Evolutionary conservation across 345 rosid species (phyloP).

Genomic region (Linum trigynum): DNA sequence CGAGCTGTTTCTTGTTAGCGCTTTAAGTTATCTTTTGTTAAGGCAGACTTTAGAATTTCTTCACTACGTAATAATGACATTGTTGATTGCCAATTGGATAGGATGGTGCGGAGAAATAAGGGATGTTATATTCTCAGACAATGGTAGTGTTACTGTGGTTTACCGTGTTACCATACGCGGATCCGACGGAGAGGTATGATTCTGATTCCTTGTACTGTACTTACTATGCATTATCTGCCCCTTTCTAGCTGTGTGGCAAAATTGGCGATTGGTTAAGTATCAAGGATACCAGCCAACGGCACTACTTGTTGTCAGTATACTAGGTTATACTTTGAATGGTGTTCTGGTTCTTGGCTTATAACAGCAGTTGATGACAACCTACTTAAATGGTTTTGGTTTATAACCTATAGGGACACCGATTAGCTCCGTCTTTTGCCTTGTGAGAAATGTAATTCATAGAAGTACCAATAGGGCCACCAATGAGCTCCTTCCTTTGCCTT

Average conservation of each 20-base stretch:
- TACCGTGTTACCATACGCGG: conserved; percentile 91
- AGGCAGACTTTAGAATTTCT: neutral
- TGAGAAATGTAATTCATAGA: too few relatives aligned
- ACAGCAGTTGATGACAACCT: neutral
- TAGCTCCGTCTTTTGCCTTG: too few relatives aligned
- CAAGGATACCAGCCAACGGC: neutral
- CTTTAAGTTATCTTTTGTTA: neutral
- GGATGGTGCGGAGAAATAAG: conserved; percentile 99
- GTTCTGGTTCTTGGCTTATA: neutral
- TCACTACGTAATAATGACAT: neutral
- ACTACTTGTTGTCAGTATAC: too few relatives aligned
- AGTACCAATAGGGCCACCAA: too few relatives aligned
- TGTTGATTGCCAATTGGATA: conserved; percentile 17
- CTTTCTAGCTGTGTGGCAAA: neutral
- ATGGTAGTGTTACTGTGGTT: conserved; percentile 80
- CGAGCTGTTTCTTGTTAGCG: neutral
- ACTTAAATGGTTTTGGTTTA: neutral
- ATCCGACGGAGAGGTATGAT: conserved; percentile 85
- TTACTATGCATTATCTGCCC: neutral
- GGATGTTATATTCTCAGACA: conserved; percentile 82
- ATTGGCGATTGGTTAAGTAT: neutral
- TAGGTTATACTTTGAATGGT: too few relatives aligned
- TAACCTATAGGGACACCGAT: too few relatives aligned
- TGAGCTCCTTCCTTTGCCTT: too few relatives aligned
- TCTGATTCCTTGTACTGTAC: neutral